A percentile compares a stretch with the other conserved stretches of the same genome.
phyloP scores from a whole-genome alignment of 192 early-diverging fungal genomes.

The Gigaspora rosea region DNA sequence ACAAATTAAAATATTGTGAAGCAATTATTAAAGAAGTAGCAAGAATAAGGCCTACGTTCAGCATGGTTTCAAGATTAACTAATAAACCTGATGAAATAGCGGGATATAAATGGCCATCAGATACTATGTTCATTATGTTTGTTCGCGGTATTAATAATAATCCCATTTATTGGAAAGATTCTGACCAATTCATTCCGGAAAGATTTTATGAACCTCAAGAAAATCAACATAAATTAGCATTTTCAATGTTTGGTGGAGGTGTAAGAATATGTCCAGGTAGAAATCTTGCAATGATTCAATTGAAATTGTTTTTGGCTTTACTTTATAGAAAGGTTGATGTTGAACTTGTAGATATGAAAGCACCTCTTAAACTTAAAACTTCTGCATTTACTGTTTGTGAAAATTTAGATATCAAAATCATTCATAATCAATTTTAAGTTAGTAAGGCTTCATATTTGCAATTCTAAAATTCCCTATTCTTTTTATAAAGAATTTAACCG shows the following conservation, averaged over 20 bases:
- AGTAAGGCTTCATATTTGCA: neutral
- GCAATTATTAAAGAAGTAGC: conserved; percentile 3
- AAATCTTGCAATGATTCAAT: too few species aligned
- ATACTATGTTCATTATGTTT: neutral
- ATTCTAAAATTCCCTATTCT: too few species aligned
- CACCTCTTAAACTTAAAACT: too few species aligned
- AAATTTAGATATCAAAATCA: too few species aligned
- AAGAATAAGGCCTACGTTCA: neutral
- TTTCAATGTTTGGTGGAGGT: too few species aligned
- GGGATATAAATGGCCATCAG: neutral
- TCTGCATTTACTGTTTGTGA: neutral
- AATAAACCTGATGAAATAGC: neutral
- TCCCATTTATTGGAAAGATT: neutral
- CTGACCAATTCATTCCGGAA: neutral
- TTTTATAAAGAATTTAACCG: too few species aligned
- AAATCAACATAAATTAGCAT: neutral
- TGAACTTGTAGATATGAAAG: too few species aligned
- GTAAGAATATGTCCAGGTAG: too few species aligned
- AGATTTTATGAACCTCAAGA: neutral
- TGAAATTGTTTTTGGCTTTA: too few species aligned
- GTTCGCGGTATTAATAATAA: neutral
- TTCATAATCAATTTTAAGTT: neutral
- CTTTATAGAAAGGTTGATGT: too few species aligned
- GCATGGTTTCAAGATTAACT: neutral
- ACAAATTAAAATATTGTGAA: neutral